These are phyloP conservation scores for Choanephora cucurbitarum DNA, from an alignment of 371 early-diverging fungal genomes.

Conservation along the genomic window DNA sequence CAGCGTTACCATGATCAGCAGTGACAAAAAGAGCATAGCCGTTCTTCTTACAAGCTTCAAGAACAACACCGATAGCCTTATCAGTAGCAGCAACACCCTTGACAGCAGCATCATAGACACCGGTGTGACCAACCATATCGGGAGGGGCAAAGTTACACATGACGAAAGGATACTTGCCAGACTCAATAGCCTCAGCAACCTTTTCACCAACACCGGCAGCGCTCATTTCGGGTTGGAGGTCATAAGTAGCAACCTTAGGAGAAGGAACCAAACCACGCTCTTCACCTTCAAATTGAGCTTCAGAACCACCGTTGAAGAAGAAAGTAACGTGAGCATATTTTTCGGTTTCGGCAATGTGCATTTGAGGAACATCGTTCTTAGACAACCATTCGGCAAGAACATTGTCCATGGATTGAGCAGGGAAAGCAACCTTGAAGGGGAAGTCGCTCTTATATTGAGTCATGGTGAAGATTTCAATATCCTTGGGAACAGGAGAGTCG, in stretches of 20 bases:
- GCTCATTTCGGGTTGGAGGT: conserved; percentile 96
- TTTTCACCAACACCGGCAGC: conserved; percentile 87
- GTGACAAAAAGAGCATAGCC: conserved; percentile 96
- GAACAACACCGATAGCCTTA: conserved; percentile 91
- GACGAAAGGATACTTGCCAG: conserved; percentile 89
- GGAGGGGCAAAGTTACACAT: conserved; percentile 99
- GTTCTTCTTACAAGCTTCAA: conserved; percentile 86
- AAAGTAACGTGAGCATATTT: conserved; percentile 99
- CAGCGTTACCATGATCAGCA: conserved; percentile 99
- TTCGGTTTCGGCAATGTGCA: conserved; percentile 99
- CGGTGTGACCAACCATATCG: conserved; percentile 99
- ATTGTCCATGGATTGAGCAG: conserved; percentile 94
- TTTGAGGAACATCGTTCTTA: conserved; percentile 83
- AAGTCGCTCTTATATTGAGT: conserved; percentile 98
- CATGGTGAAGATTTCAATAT: conserved; percentile 90
- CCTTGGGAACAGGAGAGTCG: conserved; percentile 75
- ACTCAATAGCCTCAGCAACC: conserved; percentile 82
- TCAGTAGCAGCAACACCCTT: conserved; percentile 96
- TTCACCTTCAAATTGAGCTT: conserved; percentile 87
- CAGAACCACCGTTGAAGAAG: conserved; percentile 99
- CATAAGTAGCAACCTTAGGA: conserved; percentile 98
- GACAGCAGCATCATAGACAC: conserved; percentile 92
- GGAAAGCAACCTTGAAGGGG: conserved; percentile 92
- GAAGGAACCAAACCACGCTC: conserved; percentile 90
- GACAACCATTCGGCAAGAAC: conserved; percentile 97